phyloP scores from a whole-genome alignment of 2,329 filamentous ascomycete species.

The Xylogone sp. region DNA sequence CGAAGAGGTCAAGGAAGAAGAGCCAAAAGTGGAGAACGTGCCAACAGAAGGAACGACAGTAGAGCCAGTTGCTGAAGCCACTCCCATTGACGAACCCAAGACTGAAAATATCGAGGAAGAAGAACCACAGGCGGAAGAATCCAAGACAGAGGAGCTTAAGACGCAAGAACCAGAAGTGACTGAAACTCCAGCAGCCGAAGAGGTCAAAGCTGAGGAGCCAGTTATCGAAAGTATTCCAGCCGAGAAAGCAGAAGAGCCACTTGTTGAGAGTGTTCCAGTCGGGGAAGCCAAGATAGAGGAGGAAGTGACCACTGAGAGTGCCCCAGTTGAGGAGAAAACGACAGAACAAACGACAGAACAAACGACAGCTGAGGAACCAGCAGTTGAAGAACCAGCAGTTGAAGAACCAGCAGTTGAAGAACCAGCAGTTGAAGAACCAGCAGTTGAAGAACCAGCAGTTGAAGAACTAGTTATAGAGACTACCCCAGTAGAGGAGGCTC shows the following conservation, averaged over 20 bases:
- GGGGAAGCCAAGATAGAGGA: slow-evolving; percentile 2
- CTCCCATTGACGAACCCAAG: too few relatives aligned
- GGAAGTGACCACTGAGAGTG: not conserved
- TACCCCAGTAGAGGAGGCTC: not conserved
- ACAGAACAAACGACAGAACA: not conserved
- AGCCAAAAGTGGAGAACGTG: not conserved
- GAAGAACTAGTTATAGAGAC: not conserved
- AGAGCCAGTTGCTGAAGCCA: too few relatives aligned
- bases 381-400: not conserved
- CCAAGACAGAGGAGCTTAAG: too few relatives aligned
- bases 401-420: too few relatives aligned
- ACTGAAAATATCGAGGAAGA: too few relatives aligned
- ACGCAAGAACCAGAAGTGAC: too few relatives aligned
- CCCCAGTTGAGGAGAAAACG: not conserved
- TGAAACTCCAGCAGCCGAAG: not conserved
- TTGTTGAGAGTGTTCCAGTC: not conserved
- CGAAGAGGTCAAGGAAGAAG: too few relatives aligned
- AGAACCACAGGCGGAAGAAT: too few relatives aligned
- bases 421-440: not conserved
- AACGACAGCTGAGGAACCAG: not conserved
- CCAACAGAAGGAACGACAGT: too few relatives aligned
- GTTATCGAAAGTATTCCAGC: not conserved
- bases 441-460: not conserved
- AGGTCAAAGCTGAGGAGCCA: not conserved
- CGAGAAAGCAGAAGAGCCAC: not conserved